Evolutionary conservation across 2,329 filamentous ascomycete genomes (phyloP), one percentile per base, ranked within the genome.

Genomic region (Balansia obtecta): DNA sequence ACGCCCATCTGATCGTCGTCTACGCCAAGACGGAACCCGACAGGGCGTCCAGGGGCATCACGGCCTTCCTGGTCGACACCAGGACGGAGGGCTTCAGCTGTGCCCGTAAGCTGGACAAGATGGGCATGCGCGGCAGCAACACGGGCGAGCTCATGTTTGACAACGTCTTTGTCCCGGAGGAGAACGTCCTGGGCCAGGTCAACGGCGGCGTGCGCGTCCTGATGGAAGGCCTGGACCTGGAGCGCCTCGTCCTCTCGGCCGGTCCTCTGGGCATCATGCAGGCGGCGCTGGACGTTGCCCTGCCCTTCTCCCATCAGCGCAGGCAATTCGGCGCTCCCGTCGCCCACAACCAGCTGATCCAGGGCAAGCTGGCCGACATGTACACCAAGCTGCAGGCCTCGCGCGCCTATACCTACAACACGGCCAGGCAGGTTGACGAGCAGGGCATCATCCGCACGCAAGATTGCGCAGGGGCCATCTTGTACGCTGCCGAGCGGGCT

Each of bases 41-140:
- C 12, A 82, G 79, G 53, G 88, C 74, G 1, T 88, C 85, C 56
- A 95, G 91, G 70, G 93, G 93, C 51, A 95, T 98, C 65, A 95
- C 91, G 1, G 91, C 91, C 8, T 96, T 97, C 70, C 76, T 98
- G 34, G 86, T 97, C 39, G 84, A 94, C 58, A 80, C 77, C 3
- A 76, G 74, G 50, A 46, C 77, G 37, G 69, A 80, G 38, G 91
- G 93, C 42, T 97, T 96, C 72, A 85, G 82, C 55, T 90, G 88
- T 60, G 82, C 88, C 7, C 78, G 88, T 54, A 97, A 97, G 70
- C 81, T 97, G 16, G 91, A 97, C 74, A 97, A 98, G 72, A 85
- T 98, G 67, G 93, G 93, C 58, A 98, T 98, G 93, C 81, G 93
- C 51, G 93, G 93, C 52, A 93, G 86, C 58, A 96, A 96, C 69